Evolutionary conservation across 208 protist species (phyloP).

Genomic region (Trypanosoma vivax): DNA sequence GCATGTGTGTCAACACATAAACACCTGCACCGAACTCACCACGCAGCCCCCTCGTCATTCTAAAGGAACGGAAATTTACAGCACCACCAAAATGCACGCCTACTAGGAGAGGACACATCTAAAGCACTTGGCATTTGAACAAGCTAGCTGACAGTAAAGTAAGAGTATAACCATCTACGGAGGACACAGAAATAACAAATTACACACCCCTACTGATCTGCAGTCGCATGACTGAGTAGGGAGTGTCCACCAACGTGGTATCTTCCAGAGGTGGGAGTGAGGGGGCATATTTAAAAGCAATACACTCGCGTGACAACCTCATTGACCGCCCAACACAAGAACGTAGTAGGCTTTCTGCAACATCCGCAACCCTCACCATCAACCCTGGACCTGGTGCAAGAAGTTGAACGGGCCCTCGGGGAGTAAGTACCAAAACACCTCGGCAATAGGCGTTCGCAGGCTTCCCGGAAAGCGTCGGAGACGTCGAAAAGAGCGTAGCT

Average conservation of each 20-base stretch:
- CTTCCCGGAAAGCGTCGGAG: not conserved
- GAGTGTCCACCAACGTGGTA: conserved; percentile 9
- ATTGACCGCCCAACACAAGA: conserved; percentile 40
- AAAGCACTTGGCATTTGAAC: conserved; percentile 1
- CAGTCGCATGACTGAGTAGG: conserved; percentile 39
- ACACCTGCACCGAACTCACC: not conserved
- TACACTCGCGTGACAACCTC: conserved; percentile 17
- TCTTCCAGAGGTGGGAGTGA: conserved; percentile 22
- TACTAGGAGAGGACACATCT: not conserved
- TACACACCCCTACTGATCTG: conserved; percentile 5
- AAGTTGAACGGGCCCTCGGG: conserved; percentile 35
- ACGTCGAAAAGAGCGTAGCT: not conserved
- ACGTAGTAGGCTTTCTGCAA: conserved; percentile 35
- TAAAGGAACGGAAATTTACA: not conserved
- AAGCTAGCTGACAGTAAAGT: conserved; percentile 4
- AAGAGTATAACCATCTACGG: not conserved
- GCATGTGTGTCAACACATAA: not conserved
- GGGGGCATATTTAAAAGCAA: conserved; percentile 36
- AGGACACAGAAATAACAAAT: conserved; percentile 8
- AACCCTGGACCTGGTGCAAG: conserved; percentile 6
- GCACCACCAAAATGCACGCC: not conserved
- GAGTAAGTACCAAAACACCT: conserved; percentile 38
- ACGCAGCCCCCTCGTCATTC: not conserved
- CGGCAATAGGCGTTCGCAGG: conserved; percentile 4
- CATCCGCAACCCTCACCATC: conserved; percentile 30